Base-by-base conservation (phyloP, 305 asterid genomes). In the Solanum hybrid region DNA sequence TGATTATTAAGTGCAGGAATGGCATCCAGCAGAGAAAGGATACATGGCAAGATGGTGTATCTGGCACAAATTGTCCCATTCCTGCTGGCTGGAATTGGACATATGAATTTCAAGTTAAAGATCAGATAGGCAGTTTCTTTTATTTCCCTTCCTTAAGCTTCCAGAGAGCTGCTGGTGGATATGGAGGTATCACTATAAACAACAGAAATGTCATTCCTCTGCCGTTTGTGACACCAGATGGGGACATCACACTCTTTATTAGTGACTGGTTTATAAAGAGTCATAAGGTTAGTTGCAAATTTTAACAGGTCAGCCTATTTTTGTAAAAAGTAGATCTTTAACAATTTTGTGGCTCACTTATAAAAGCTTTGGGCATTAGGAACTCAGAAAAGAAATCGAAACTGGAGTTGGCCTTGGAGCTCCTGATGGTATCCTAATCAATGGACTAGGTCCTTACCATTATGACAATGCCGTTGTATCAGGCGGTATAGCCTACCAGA, bases 21-120 rank as follows among this genome's bases (percentile, higher is more conserved):
- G 99, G 99, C 72, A 90, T 97, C 91, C 99, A 97, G 82, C 98
- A 93, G 46, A 92, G 99, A 80, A 97, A 96, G 89, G 95, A 95
- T 91, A 95, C 98, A 11, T 97, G 98, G 98, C 98, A 97, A 92
- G 98, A 97, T 91, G 98, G 98, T 73, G 96, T 97, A 87, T 93
- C 94, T 12, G 98, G 98, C 64, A 97, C 99, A 37, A 96, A 94
- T 91, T 97, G 98, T 89, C 98, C 98, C 40, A 96, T 97, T 87
- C 99, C 99, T 34, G 94, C 96, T 51, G 97, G 99, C 86, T 97
- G 99, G 99, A 97, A 97, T 88, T 97, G 99, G 99, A 97, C 99
- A 3, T 97, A 96, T 91, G 95, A 96, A 91, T 97, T 97, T 94
- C 99, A 97, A 89, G 98, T 97, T 89, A 97, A 96, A 91, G 98